These are phyloP conservation scores for Kuraishia ogatae DNA, from an alignment of 805 yeast species.

Conservation along the genomic window DNA sequence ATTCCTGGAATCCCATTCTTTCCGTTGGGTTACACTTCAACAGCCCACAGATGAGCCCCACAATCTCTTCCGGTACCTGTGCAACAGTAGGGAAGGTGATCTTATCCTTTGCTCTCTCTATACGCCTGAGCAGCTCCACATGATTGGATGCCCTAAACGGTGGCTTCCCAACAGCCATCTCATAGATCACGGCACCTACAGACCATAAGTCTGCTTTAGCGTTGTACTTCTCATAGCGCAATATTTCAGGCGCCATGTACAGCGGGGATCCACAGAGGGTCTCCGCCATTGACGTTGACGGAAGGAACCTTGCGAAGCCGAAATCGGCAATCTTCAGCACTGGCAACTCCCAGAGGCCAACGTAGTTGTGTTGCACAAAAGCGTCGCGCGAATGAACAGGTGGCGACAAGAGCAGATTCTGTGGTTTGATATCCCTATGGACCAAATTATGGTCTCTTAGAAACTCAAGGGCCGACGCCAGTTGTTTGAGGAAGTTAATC, in stretches of 20 bases:
- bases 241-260: constrained; percentile 97
- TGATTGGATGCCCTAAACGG: constrained; percentile 94
- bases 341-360: constrained; percentile 85
- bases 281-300: constrained; percentile 90
- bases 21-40: constrained; percentile 80
- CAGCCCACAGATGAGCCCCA: constrained; percentile 63
- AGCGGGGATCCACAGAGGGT: constrained; percentile 96
- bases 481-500: constrained; percentile 77
- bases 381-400: constrained; percentile 61
- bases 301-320: constrained; percentile 93
- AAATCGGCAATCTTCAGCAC: constrained; percentile 92
- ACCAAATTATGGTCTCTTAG: constrained; percentile 77
- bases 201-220: constrained; percentile 99
- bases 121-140: constrained; percentile 78
- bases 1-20: constrained; percentile 82
- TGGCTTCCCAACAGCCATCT: constrained; percentile 94
- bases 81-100: constrained; percentile 70
- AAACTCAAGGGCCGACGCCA: constrained; percentile 77
- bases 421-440: constrained; percentile 91
- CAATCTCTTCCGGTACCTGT: constrained; percentile 55
- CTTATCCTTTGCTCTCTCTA: constrained; percentile 71
- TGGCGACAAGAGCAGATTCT: constrained; percentile 75
- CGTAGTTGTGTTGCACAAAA: constrained; percentile 49
- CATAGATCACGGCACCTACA: constrained; percentile 92
- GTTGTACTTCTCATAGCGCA: constrained; percentile 88